Conservation (phyloP, 352 stramenopile genomes). For the Phytophthora aleatoria region DNA sequence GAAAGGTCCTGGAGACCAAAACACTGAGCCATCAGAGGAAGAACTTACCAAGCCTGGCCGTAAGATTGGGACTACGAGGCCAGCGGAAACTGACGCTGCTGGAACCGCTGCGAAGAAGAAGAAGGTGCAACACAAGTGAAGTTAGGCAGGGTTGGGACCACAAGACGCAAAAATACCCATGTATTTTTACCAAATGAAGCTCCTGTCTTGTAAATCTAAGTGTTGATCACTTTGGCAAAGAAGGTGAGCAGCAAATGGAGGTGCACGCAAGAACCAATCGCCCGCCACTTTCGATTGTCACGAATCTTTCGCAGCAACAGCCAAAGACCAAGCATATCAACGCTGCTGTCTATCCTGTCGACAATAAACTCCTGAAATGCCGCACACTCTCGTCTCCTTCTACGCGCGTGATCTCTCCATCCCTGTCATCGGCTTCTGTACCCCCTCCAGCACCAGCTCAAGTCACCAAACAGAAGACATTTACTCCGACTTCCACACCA, state of each 20-base stretch:
- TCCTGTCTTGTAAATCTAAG: not conserved
- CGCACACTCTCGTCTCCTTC: conserved; percentile 19
- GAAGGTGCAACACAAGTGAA: conserved; percentile 23
- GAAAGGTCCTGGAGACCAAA: conserved; percentile 3
- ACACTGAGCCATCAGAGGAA: conserved; percentile 6
- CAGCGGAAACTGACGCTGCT: conserved; percentile 8
- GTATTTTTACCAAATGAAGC: conserved; percentile 32
- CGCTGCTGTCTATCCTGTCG: conserved; percentile 8
- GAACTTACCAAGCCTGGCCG: conserved; percentile 10
- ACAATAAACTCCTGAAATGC: conserved; percentile 9
- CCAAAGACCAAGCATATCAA: conserved; percentile 8
- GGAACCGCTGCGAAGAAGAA: conserved; percentile 32
- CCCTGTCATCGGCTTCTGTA: not conserved
- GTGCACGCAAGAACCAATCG: conserved; percentile 8
- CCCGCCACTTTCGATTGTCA: conserved; percentile 29
- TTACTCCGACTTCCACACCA: conserved; percentile 16
- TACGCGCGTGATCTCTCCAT: conserved; percentile 14
- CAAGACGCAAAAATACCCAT: conserved; percentile 25
- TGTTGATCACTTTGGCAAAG: conserved; percentile 1
- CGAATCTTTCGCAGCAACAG: conserved; percentile 22
- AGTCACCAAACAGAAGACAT: conserved; percentile 9
- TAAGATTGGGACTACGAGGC: conserved; percentile 14
- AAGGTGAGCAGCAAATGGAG: conserved; percentile 24
- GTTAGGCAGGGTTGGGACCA: not conserved
- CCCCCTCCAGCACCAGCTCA: conserved; percentile 15